Base-by-base conservation (phyloP, 371 early-diverging fungal species). In the Syncephalastrum sp. region DNA sequence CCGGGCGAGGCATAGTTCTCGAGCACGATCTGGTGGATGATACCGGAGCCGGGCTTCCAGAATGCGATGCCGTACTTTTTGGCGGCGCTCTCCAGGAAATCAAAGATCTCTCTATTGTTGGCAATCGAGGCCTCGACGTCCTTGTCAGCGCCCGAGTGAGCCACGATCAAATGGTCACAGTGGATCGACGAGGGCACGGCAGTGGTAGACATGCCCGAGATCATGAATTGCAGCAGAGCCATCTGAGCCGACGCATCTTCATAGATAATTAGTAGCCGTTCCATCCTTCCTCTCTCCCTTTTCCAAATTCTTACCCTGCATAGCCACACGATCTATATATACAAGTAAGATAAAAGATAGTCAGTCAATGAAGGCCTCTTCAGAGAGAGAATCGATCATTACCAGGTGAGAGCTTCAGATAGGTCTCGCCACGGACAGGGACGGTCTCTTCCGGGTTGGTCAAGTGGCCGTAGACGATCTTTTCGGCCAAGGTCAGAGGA, bases 1-100 rank as follows among this genome's bases (percentile, higher is more conserved):
- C 96, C 96, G 14, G 96, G 96, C 13, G 89, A 84, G 21, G 96
- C 94, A 72, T 96, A 96, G 74, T 96, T 94, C 62, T 96, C 96
- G 42, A 96, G 76, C 4, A 96, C 91, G 46, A 96, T 93, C 74
- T 94, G 93, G 68, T 93, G 94, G 66, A 95, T 93, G 61, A 95
- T 94, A 53, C 88, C 88, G 66, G 84, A 83, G 45, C 96, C 96
- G 14, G 96, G 94, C 60, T 82, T 84, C 94, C 94, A 96, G 68
- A 94, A 94, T 21, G 84, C 83, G 69, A 96, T 88, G 47, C 92
- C 94, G 60, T 92, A 96, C 68, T 90, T 91, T 29, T 82, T 79
- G 2, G 90, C 84, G 14, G 90, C 88, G 50, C 85, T 82, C 61
- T 85, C 78, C 60, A 96, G 79, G 63, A 96, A 96, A 47, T 89